phyloP scores from a whole-genome alignment of 164 flowering plant species.

The Stephania japonica region DNA sequence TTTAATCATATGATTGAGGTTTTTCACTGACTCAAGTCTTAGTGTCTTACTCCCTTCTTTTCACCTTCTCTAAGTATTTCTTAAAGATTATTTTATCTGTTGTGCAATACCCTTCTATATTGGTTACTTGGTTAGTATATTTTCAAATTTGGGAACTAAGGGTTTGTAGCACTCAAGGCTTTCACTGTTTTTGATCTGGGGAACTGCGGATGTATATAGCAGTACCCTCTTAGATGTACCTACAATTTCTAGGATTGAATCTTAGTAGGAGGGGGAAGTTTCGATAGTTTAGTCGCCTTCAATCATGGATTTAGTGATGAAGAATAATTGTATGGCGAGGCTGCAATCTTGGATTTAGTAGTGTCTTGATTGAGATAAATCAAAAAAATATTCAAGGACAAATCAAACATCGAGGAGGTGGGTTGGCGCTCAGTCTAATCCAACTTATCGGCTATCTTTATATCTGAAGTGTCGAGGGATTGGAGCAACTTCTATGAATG shows the following conservation, averaged over 20 bases:
- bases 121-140: neutral
- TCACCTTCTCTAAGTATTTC: neutral
- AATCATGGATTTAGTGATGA: neutral
- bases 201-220: neutral
- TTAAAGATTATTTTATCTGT: neutral
- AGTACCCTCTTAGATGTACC: neutral
- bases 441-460: too few species aligned
- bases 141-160: neutral
- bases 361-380: too few species aligned
- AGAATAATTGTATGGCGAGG: too few species aligned
- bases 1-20: neutral
- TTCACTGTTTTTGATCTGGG: neutral
- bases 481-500: too few species aligned
- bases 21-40: neutral
- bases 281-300: neutral
- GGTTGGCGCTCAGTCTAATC: too few species aligned
- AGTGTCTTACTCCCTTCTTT: neutral
- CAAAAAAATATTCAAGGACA: too few species aligned
- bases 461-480: too few species aligned
- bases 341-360: too few species aligned
- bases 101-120: neutral
- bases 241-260: neutral
- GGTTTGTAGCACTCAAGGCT: neutral
- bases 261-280: neutral
- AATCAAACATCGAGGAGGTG: too few species aligned